These are phyloP conservation scores for Clarireedia monteithiana DNA, from an alignment of 2,329 filamentous ascomycete genomes.

Conservation along the genomic window DNA sequence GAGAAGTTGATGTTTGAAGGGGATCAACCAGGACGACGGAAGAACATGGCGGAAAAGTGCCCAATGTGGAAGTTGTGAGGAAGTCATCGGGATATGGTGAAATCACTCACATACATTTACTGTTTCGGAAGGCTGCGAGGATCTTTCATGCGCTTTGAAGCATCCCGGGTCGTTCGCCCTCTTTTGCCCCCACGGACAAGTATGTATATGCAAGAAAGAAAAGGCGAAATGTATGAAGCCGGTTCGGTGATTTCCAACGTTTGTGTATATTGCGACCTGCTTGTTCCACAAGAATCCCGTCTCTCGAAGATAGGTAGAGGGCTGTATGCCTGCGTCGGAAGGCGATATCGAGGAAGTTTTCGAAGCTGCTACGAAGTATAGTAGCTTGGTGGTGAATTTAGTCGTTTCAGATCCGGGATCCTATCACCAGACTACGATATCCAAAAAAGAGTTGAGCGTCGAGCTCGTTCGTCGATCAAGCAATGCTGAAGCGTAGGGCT, in stretches of 20 bases:
- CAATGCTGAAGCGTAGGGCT: constrained; percentile 17
- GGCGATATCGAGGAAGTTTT: constrained; percentile 9
- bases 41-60: background rate
- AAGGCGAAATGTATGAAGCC: constrained; percentile 3
- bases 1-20: background rate
- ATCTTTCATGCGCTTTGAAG: constrained; percentile 23
- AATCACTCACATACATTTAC: constrained; percentile 25
- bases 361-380: constrained; percentile 5
- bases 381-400: background rate
- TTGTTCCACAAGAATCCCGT: constrained; percentile 1
- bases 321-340: constrained; percentile 1
- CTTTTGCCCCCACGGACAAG: constrained; percentile 1
- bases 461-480: constrained; percentile 21
- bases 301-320: background rate
- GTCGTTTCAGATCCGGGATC: constrained; percentile 17
- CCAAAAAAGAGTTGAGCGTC: constrained; percentile 14
- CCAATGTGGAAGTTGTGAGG: background rate
- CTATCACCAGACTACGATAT: constrained; percentile 5
- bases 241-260: background rate
- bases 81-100: constrained; percentile 7
- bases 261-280: background rate
- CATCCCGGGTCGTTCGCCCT: constrained; percentile 6
- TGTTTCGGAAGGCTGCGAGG: constrained; percentile 25
- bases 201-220: background rate
- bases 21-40: background rate